phyloP scores from a whole-genome alignment of 2,329 filamentous ascomycete species.

The Colletotrichum sansevieriae region DNA sequence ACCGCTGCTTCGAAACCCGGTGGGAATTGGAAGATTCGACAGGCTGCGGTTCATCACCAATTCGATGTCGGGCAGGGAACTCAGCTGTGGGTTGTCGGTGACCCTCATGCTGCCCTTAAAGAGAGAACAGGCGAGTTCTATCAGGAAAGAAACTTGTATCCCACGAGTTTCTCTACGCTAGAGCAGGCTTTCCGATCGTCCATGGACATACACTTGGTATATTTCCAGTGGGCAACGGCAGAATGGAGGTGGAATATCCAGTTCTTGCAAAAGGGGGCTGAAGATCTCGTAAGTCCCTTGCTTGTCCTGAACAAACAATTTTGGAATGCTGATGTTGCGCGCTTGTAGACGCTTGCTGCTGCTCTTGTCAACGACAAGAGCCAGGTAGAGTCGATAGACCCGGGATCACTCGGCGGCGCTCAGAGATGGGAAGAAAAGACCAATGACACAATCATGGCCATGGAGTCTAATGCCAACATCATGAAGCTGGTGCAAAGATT shows the following conservation, averaged over 20 bases:
- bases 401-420: constrained; percentile 47
- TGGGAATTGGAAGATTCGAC: constrained; percentile 51
- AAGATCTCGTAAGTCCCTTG: neutral
- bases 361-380: constrained; percentile 8
- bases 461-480: constrained; percentile 55
- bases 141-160: constrained; percentile 34
- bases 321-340: no score
- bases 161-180: constrained; percentile 47
- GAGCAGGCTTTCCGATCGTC: constrained; percentile 47
- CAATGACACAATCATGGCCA: constrained; percentile 51
- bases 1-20: constrained; percentile 43
- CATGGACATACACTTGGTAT: neutral
- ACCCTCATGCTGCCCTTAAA: constrained; percentile 49
- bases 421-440: constrained; percentile 55
- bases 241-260: constrained; percentile 44
- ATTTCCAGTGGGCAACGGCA: constrained; percentile 37
- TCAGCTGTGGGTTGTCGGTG: constrained; percentile 57
- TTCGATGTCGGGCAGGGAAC: constrained; percentile 53
- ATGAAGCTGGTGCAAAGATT: constrained; percentile 46
- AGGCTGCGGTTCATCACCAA: constrained; percentile 55
- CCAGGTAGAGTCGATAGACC: neutral
- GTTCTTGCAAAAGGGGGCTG: constrained; percentile 34
- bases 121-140: constrained; percentile 1
- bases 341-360: no score
- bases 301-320: no score